Evolutionary conservation across 2,329 filamentous ascomycete species (phyloP), one percentile per base, ranked within the genome.

Genomic region (Arthroderma sp.): DNA sequence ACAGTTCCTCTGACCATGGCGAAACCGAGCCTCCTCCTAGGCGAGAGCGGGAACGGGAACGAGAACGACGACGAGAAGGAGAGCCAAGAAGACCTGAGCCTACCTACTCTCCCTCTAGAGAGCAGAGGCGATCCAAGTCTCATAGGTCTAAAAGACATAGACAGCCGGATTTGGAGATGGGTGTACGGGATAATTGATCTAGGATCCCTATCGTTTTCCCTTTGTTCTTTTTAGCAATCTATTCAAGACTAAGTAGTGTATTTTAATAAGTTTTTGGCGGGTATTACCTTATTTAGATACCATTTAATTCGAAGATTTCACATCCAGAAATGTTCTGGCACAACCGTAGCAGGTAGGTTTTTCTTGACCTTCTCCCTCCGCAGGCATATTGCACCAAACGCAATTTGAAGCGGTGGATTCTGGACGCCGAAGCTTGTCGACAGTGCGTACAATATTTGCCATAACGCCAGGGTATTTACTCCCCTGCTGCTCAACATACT

Each of bases 391-490:
- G 61, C 86, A 94, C 6, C 89, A 60, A 31, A 73, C 71, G 56
- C 86, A 93, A 40, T 54, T 54, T 27, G 53, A 53, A 9, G 57
- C 58, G 38, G 51, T 58, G 15, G 59, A 52, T 39, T 54, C 54
- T 22, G 66, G 54, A 0, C 68, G 59, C 38, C 79, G 70, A 36
- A 96, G 71, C 64, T 93, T 94, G 42, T 79, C 81, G n/a, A 84
- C 82, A 31, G 89, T 98, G 50, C 86, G 78, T 4, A 95, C 89
- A 6, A 98, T 91, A 60, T 98, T 98, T 30, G 88, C 83, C 53
- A 98, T 88, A 45, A 96, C 86, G 45, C 84, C 86, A 3, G 88
- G 85, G 57, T 93, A 95, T 48, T 82, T 83, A 52, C 78, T 77
- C 59, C 94, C 88, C 10, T 94, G 86, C 36, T 79, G 82, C 52